phyloP scores from a whole-genome alignment of 345 rosid species.

The Rhizophora mangle region DNA sequence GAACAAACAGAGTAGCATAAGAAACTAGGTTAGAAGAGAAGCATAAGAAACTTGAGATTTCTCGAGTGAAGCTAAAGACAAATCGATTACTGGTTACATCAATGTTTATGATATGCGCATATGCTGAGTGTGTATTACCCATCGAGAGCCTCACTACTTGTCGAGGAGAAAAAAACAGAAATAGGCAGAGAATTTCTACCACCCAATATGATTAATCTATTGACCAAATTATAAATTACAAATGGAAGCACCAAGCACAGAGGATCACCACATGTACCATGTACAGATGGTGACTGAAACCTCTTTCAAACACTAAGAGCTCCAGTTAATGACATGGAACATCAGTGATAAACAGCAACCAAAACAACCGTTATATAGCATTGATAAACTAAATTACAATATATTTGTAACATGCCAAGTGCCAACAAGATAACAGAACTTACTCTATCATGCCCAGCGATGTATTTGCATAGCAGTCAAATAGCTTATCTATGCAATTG shows the following conservation, averaged over 20 bases:
- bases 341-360: too few relatives aligned
- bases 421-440: slow-evolving; percentile 15
- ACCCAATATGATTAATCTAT: too few relatives aligned
- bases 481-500: slow-evolving; percentile 29
- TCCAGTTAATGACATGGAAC: neutral
- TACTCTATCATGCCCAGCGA: slow-evolving; percentile 46
- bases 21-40: slow-evolving; percentile 1
- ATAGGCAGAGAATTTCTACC: too few relatives aligned
- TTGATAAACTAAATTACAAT: neutral
- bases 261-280: too few relatives aligned
- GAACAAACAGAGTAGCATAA: slow-evolving; percentile 11
- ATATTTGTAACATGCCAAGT: neutral
- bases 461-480: slow-evolving; percentile 37
- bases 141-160: too few relatives aligned
- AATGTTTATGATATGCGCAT: too few relatives aligned
- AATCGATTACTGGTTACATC: too few relatives aligned
- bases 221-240: too few relatives aligned
- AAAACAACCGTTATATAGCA: neutral
- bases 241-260: too few relatives aligned
- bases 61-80: too few relatives aligned
- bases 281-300: neutral
- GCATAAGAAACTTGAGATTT: neutral
- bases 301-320: neutral
- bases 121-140: too few relatives aligned
- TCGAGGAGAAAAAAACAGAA: too few relatives aligned